phyloP scores from a whole-genome alignment of 2,329 filamentous ascomycete genomes.

The Sporothrix variecibatus region DNA sequence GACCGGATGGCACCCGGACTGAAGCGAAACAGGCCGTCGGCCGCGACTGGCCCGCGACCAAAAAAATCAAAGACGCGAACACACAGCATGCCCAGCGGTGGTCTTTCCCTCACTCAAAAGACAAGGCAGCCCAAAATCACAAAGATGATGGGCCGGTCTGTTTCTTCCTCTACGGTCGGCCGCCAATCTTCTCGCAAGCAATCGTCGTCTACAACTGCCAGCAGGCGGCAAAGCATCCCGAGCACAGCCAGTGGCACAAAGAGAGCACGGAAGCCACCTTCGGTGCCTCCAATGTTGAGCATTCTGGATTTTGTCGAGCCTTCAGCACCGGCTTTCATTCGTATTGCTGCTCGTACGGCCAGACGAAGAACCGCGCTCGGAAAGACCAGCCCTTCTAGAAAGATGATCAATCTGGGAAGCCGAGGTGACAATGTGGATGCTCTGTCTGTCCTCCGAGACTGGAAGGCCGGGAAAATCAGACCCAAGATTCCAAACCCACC shows the following conservation, averaged over 20 bases:
- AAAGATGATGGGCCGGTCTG: conserved; percentile 40
- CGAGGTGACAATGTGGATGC: conserved; percentile 63
- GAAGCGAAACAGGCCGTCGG: conserved; percentile 44
- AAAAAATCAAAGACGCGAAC: conserved; percentile 37
- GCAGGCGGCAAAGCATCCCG: background rate
- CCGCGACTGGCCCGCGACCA: conserved; percentile 35
- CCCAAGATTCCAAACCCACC: conserved; percentile 35
- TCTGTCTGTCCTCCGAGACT: conserved; percentile 53
- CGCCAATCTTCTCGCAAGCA: conserved; percentile 39
- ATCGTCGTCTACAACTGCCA: background rate
- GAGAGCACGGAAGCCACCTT: background rate
- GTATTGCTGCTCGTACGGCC: conserved; percentile 61
- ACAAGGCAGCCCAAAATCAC: conserved; percentile 40
- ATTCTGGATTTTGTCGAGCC: conserved; percentile 62
- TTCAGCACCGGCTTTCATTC: conserved; percentile 59
- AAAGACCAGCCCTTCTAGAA: conserved; percentile 56
- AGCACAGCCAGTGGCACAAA: background rate
- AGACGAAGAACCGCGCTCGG: conserved; percentile 51
- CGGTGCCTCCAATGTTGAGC: conserved; percentile 52
- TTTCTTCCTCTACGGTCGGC: conserved; percentile 58
- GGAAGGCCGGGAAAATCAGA: conserved; percentile 56
- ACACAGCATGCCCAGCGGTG: conserved; percentile 39
- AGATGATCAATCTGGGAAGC: conserved; percentile 62
- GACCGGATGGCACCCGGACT: conserved; percentile 52
- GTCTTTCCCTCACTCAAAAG: conserved; percentile 31